Percentiles rank a stretch among this genome's conserved stretches.
Conservation (phyloP, 148 eudicot genomes). For the Chenopodium quinoa region DNA sequence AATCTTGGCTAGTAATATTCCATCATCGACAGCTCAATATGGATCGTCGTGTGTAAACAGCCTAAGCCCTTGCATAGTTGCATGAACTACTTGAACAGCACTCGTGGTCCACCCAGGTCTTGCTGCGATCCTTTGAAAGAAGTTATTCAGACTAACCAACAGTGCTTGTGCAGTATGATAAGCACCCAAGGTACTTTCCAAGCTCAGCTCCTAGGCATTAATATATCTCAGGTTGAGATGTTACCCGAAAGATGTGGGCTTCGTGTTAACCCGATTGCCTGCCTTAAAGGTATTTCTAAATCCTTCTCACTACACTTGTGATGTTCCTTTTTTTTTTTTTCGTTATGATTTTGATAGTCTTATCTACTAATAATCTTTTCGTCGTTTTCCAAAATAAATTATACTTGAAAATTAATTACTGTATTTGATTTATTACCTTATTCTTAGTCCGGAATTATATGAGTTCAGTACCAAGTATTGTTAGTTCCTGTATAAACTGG, state of each 20-base stretch:
- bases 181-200: conserved; percentile 46
- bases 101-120: conserved; percentile 36
- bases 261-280: conserved; percentile 60
- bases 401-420: no score
- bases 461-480: no score
- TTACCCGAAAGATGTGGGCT: conserved; percentile 64
- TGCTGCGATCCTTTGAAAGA: conserved; percentile 65
- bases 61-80: conserved; percentile 60
- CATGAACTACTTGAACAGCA: conserved; percentile 46
- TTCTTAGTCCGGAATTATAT: no score
- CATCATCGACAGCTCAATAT: conserved; percentile 13
- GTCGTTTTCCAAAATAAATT: no score
- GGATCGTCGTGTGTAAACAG: conserved; percentile 43
- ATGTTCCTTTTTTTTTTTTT: neutral
- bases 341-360: neutral
- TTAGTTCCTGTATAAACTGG: neutral
- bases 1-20: conserved; percentile 3
- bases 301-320: neutral
- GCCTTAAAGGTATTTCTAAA: conserved; percentile 34
- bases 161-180: conserved; percentile 60
- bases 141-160: conserved; percentile 48
- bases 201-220: conserved; percentile 51
- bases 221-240: conserved; percentile 48
- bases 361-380: neutral
- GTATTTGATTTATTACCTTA: no score